Percentiles rank a stretch among this genome's conserved stretches.
Conservation (phyloP, 768 basidiomycete species). For the Gloeophyllum trabeum region DNA sequence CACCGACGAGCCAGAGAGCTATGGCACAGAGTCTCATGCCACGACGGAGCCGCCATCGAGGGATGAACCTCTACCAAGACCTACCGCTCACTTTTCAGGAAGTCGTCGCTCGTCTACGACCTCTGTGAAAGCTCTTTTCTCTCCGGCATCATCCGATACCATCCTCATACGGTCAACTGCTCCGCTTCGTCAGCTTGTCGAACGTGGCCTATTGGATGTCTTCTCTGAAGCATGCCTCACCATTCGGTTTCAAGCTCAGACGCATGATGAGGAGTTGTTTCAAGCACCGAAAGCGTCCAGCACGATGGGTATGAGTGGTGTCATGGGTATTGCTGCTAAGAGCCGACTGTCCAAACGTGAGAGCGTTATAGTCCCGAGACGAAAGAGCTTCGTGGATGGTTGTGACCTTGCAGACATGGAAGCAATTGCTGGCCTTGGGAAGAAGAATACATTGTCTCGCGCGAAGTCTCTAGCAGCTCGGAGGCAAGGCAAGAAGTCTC, state of each 20-base stretch:
- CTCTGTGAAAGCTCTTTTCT: slow-evolving; percentile 51
- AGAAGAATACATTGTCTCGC: not conserved
- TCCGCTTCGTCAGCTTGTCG: slow-evolving; percentile 56
- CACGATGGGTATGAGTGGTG: slow-evolving; percentile 45
- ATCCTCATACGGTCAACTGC: slow-evolving; percentile 60
- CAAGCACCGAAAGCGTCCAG: slow-evolving; percentile 44
- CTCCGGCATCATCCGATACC: slow-evolving; percentile 38
- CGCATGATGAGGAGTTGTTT: slow-evolving; percentile 55
- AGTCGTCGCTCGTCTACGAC: slow-evolving; percentile 48
- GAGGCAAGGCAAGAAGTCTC: not conserved
- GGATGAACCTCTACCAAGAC: too few relatives aligned
- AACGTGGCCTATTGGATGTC: slow-evolving; percentile 71
- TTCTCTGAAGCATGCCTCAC: slow-evolving; percentile 63
- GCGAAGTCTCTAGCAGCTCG: not conserved
- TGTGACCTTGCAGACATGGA: not conserved
- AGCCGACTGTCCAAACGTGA: slow-evolving; percentile 54
- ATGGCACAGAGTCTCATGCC: slow-evolving; percentile 15
- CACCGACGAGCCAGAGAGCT: too few relatives aligned
- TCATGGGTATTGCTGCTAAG: slow-evolving; percentile 42
- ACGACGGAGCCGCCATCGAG: too few relatives aligned
- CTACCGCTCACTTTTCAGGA: too few relatives aligned
- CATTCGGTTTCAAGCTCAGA: slow-evolving; percentile 54
- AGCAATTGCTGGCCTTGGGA: too few relatives aligned
- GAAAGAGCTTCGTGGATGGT: slow-evolving; percentile 30
- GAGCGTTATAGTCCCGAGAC: slow-evolving; percentile 55